phyloP scores from a whole-genome alignment of 2,329 filamentous ascomycete genomes.

The Pyrenophora tritici-repentis region DNA sequence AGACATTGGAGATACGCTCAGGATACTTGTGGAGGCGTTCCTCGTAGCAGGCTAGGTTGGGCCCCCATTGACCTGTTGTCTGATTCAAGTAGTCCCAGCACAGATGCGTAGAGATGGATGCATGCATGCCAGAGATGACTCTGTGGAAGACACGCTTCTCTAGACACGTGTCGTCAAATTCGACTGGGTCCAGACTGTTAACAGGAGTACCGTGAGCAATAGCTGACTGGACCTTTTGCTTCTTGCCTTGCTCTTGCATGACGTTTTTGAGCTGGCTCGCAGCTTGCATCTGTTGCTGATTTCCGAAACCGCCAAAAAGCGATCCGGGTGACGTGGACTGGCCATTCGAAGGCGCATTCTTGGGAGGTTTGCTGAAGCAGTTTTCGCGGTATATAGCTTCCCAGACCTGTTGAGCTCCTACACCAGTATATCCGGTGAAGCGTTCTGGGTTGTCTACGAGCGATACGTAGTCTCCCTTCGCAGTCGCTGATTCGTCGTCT shows the following conservation, averaged over 20 bases:
- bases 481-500: slow-evolving; percentile 84
- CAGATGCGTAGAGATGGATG: slow-evolving; percentile 92
- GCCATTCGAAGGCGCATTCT: slow-evolving; percentile 39
- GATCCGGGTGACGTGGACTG: slow-evolving; percentile 44
- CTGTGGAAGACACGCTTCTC: slow-evolving; percentile 99
- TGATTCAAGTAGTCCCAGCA: slow-evolving; percentile 97
- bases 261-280: slow-evolving; percentile 66
- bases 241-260: slow-evolving; percentile 63
- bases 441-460: slow-evolving; percentile 90
- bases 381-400: slow-evolving; percentile 97
- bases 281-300: slow-evolving; percentile 56
- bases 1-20: slow-evolving; percentile 93
- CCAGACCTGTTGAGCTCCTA: slow-evolving; percentile 88
- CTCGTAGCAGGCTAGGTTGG: slow-evolving; percentile 88
- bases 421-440: slow-evolving; percentile 91
- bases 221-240: slow-evolving; percentile 64
- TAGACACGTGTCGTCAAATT: slow-evolving; percentile 87
- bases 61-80: slow-evolving; percentile 89
- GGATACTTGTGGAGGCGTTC: slow-evolving; percentile 81
- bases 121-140: slow-evolving; percentile 95
- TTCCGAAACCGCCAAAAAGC: slow-evolving; percentile 51
- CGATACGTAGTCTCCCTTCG: slow-evolving; percentile 95
- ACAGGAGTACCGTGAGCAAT: slow-evolving; percentile 58
- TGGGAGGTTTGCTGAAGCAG: slow-evolving; percentile 71
- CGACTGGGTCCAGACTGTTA: slow-evolving; percentile 67